A percentile compares a stretch with the other conserved stretches of the same genome.
Conservation (phyloP, 352 stramenopile genomes). For the Elongisporangium prolatum region DNA sequence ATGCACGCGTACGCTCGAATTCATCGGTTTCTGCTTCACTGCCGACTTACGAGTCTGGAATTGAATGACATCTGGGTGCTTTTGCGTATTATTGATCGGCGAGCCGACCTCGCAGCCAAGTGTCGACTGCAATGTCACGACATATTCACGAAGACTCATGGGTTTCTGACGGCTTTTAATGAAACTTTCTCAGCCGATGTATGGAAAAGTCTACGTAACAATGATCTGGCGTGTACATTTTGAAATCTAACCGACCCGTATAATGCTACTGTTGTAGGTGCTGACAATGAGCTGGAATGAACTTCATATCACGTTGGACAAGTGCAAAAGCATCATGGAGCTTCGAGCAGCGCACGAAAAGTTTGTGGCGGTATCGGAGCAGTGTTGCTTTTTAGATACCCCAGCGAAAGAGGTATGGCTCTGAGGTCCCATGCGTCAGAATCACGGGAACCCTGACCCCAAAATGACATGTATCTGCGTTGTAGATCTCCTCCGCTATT, state of each 20-base stretch:
- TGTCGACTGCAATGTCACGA: constrained; percentile 22
- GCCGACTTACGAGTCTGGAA: constrained; percentile 38
- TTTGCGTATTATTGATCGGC: constrained; percentile 21
- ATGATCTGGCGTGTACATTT: neutral
- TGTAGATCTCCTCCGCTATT: constrained; percentile 30
- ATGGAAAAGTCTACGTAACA: neutral
- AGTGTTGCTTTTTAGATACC: constrained; percentile 40
- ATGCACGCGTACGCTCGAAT: constrained; percentile 31
- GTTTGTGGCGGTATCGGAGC: constrained; percentile 23
- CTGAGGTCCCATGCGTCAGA: neutral
- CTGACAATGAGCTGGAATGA: constrained; percentile 34
- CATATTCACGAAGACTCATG: constrained; percentile 38
- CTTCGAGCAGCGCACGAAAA: constrained; percentile 30
- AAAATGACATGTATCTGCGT: neutral
- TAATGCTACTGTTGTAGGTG: constrained; percentile 17
- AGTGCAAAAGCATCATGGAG: constrained; percentile 18
- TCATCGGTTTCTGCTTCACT: constrained; percentile 39
- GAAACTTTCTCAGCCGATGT: constrained; percentile 44
- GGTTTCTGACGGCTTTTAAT: constrained; percentile 36
- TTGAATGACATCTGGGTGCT: constrained; percentile 33
- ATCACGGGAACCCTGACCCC: neutral
- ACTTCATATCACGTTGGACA: constrained; percentile 13
- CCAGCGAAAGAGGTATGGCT: constrained; percentile 15
- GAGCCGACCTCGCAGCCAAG: constrained; percentile 3
- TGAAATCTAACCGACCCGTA: neutral